Evolutionary conservation across 192 early-diverging fungal genomes (phyloP), one percentile per base, ranked within the genome.

Genomic region (Glomus cerebriforme): DNA sequence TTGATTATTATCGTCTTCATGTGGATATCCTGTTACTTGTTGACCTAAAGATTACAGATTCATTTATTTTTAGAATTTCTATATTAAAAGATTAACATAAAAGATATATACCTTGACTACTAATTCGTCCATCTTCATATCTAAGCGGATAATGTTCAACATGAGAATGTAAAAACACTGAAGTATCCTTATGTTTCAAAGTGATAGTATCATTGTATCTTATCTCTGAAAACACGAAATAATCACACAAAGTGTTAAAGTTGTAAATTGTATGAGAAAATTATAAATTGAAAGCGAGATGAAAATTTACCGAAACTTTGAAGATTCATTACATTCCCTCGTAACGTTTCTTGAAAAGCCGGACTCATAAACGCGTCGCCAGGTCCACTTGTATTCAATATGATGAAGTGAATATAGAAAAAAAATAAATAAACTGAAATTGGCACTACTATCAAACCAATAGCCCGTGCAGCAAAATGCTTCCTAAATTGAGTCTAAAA

Each of bases 321-420:
- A 75, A 88, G 83, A 47, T 85, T 87, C 77, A 97, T 89, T 24
- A 88, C 86, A 85, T 91, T 96, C 59, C 96, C 96, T 24, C 84
- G 77, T 12, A 97, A 86, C 22, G 89, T 90, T 27, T 92, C 92
- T 76, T 99, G 95, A 87, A 99, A 99, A 65, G 87, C 86, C 27
- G 94, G 86, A 29, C 90, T 93, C 93, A 98, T 96, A 85, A 97
- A 97, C 45, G 89, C 90, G 86, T 99, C 97, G 59, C 97, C 97
- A 31, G 96, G 91, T 9, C 97, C 97, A 79, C 88, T 88, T 77
- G 88, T 88, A 29, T 86, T 90, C 67, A 99, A 85, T 34, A 97
- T 84, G 9, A 86, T 87, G 89, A 99, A 99, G 81, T 99, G 97
- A 54, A 99, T 82, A 82, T 92, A 95, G 83, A 99, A 99, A 88